These are phyloP conservation scores for Scheffersomyces cryptocercus DNA, from an alignment of 1,139 yeast genomes.

Conservation along the genomic window DNA sequence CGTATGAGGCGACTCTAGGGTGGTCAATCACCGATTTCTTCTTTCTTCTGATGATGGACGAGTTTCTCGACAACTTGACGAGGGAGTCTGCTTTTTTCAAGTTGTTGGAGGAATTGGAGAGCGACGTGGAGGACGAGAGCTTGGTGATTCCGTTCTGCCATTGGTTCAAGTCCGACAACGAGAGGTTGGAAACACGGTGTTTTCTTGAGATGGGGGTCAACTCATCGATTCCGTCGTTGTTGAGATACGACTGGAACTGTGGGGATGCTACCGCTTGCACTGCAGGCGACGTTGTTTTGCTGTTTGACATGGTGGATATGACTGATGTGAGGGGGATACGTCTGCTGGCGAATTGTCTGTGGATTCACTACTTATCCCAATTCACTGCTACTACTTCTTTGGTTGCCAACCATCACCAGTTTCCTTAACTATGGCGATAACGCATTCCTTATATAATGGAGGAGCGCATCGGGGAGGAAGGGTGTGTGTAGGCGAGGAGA, in stretches of 20 bases:
- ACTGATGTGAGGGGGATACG: neutral
- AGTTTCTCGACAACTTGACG: conserved; percentile 52
- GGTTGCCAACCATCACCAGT: too few relatives aligned
- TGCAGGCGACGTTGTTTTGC: neutral
- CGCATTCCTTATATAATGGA: too few relatives aligned
- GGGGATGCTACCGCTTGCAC: conserved; percentile 15
- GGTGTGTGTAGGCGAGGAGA: too few relatives aligned
- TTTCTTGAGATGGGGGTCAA: conserved; percentile 61
- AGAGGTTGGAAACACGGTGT: conserved; percentile 67
- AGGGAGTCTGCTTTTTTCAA: conserved; percentile 52
- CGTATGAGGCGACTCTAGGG: conserved; percentile 74
- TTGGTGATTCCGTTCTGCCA: conserved; percentile 56
- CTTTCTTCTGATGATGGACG: conserved; percentile 51
- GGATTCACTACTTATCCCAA: too few relatives aligned
- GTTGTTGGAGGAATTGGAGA: conserved; percentile 37
- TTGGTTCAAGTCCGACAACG: conserved; percentile 67
- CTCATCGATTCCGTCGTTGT: conserved; percentile 71
- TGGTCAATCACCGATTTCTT: conserved; percentile 62
- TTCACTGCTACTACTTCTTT: too few relatives aligned
- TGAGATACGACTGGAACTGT: conserved; percentile 54
- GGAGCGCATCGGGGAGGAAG: too few relatives aligned
- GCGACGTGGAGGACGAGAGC: conserved; percentile 41
- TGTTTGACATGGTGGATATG: neutral
- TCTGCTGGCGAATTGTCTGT: too few relatives aligned
- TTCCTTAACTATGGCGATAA: too few relatives aligned